Conservation (phyloP, 179 eudicot genomes). For the Monotropa hypopitys region DNA sequence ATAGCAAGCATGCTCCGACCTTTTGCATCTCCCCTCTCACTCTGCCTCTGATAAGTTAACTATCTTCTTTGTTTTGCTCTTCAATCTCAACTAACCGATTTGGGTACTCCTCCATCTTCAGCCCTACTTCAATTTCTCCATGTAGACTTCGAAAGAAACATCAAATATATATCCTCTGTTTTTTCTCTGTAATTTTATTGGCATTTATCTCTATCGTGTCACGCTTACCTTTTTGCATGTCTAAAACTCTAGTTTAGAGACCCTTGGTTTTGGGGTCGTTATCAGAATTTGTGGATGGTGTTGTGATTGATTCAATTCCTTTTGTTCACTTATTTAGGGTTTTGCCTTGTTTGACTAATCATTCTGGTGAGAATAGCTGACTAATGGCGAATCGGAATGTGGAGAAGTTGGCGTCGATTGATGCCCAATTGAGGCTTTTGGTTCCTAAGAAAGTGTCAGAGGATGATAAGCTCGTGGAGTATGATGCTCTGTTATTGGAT, state of each 20-base stretch:
- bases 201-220: background rate
- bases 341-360: background rate
- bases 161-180: background rate
- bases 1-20: background rate
- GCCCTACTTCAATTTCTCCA: background rate
- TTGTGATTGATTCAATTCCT: background rate
- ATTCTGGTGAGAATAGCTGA: background rate
- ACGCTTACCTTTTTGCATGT: background rate
- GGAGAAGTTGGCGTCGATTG: slow-evolving; percentile 80
- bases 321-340: slow-evolving; percentile 3
- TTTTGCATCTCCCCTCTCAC: background rate
- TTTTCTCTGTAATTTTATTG: background rate
- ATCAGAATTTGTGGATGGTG: background rate
- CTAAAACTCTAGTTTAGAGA: background rate
- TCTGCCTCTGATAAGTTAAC: background rate
- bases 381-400: slow-evolving; percentile 25
- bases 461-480: slow-evolving; percentile 87
- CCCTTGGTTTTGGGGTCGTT: slow-evolving; percentile 5
- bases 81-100: background rate
- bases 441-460: slow-evolving; percentile 75
- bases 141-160: background rate
- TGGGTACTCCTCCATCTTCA: background rate
- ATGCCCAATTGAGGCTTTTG: slow-evolving; percentile 71
- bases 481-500: slow-evolving; percentile 78
- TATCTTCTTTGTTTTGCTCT: background rate